phyloP scores from a whole-genome alignment of 805 yeast genomes.

The Nakazawaea peltata region DNA sequence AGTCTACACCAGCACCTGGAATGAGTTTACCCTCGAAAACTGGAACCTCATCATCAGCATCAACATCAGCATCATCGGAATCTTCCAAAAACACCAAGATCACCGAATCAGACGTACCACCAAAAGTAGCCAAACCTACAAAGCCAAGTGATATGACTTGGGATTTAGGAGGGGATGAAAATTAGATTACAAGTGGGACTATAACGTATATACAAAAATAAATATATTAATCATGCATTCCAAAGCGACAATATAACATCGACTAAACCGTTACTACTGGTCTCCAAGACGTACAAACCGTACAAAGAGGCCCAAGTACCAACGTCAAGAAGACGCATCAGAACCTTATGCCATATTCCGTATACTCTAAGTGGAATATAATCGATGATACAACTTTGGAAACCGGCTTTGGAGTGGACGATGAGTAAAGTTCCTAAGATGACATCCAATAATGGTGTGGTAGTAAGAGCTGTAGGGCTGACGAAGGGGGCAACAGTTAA shows the following conservation, averaged over 20 bases:
- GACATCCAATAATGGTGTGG: slow-evolving; percentile 50
- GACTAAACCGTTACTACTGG: slow-evolving; percentile 68
- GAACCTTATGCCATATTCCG: slow-evolving; percentile 53
- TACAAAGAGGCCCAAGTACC: slow-evolving; percentile 62
- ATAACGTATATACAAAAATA: too few relatives aligned
- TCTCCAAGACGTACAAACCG: slow-evolving; percentile 66
- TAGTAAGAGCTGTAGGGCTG: slow-evolving; percentile 32
- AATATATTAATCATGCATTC: slow-evolving; percentile 37
- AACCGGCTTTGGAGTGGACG: slow-evolving; percentile 63
- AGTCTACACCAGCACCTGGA: too few relatives aligned
- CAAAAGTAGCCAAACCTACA: too few relatives aligned
- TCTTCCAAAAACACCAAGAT: too few relatives aligned
- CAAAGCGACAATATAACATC: slow-evolving; percentile 59
- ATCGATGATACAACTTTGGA: slow-evolving; percentile 71
- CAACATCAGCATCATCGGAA: too few relatives aligned
- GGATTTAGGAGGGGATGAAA: slow-evolving; percentile 1
- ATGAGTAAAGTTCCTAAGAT: slow-evolving; percentile 45
- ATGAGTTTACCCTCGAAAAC: too few relatives aligned
- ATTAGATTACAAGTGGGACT: too few relatives aligned
- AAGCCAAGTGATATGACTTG: slow-evolving; percentile 5
- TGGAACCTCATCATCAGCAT: too few relatives aligned
- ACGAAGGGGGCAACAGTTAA: slow-evolving; percentile 53
- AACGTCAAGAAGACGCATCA: slow-evolving; percentile 50
- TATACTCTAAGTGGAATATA: slow-evolving; percentile 71
- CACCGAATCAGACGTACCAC: too few relatives aligned